Evolutionary conservation across 2,329 filamentous ascomycete species (phyloP).

Genomic region (Colletotrichum eleusines): DNA sequence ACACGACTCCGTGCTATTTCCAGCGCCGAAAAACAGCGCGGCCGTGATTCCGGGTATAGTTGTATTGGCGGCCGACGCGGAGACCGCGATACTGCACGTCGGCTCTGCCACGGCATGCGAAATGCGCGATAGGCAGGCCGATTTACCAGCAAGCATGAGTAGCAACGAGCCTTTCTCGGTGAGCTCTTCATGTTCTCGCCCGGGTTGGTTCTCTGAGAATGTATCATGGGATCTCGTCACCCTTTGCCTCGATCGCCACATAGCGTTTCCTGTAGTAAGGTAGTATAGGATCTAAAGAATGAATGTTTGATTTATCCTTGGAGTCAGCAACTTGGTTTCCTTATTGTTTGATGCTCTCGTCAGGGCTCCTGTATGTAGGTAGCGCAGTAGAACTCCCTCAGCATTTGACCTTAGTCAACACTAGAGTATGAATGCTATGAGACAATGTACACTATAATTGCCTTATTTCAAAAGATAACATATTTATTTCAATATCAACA

Average conservation of each 20-base stretch:
- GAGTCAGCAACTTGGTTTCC: neutral
- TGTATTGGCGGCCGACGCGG: neutral
- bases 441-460: neutral
- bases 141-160: neutral
- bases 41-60: neutral
- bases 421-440: no score
- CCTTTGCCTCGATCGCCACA: neutral
- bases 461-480: neutral
- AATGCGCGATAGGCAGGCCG: neutral
- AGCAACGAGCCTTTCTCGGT: neutral
- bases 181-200: neutral
- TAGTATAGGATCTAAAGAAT: neutral
- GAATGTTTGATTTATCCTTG: no score
- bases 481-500: neutral
- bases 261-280: neutral
- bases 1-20: neutral
- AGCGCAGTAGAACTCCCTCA: neutral
- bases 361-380: neutral
- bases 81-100: no score
- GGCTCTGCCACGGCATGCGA: no score
- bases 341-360: no score
- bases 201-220: neutral
- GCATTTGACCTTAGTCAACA: neutral
- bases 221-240: neutral
- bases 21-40: rapidly evolving